Evolutionary conservation across 2,329 filamentous ascomycete species (phyloP), one percentile per base, ranked within the genome.

Genomic region (Paecilomyces fulvus): DNA sequence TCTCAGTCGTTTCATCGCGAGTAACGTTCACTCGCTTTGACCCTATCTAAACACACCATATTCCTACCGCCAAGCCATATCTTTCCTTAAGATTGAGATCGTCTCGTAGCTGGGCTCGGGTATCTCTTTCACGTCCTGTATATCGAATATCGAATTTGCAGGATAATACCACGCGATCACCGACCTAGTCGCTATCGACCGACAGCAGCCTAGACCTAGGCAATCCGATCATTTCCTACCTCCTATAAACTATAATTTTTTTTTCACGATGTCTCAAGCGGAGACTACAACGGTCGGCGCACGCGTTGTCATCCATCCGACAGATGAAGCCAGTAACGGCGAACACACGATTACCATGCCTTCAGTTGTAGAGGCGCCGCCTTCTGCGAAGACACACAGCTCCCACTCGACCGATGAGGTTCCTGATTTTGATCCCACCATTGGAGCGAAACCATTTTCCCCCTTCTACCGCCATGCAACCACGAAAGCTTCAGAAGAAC

Each of bases 381-480:
- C 37, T 17, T 17, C 37, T 17, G 37, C 37, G 14, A 43, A 43
- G 2, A 9, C 37, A 17, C n/a, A 17, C n/a, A 43, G n/a, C n/a
- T 17, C 37, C 37, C n/a, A 43, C 14, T 43, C 37, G 17, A 17
- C 37, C 37, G n/a, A 43, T n/a, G 37, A 43, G n/a, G 17, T n/a
- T 17, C 10, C 25, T 12, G 72, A 76, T 5, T 76, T 70, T 62
- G 70, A 76, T 58, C 73, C 73, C 2, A 68, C 62, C 11, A 58
- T 66, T 52, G 71, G 69, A 43, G 73, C 73, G 56, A 75, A 75
- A 57, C 71, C 73, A 12, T 72, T 61, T 56, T 76, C 74, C 1
- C 73, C 75, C 1, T 77, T 77, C 63, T 77, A 77, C 60, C 69
- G 68, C 25, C 73, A 77, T 64, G 70, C 70, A 25, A 66, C 62